A percentile compares a stretch with the other conserved stretches of the same genome.
Evolutionary conservation across 1,139 yeast species (phyloP).

Genomic region (Suhomyces bolitotheri): DNA sequence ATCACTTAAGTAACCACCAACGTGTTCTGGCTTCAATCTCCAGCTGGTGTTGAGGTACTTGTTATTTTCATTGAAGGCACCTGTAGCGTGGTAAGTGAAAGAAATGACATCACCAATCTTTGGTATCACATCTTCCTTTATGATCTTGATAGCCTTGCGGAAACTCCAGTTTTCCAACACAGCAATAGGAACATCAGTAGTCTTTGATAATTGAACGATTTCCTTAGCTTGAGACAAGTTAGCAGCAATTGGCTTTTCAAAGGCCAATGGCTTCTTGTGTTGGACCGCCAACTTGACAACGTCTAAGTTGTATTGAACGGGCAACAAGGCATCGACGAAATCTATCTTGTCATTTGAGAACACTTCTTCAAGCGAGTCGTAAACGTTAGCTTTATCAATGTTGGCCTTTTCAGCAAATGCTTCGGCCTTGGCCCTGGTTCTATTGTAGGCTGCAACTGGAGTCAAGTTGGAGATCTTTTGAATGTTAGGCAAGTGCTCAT

Average conservation of each 20-base stretch:
- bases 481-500: constrained; percentile 76
- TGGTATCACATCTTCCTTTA: constrained; percentile 55
- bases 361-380: constrained; percentile 63
- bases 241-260: constrained; percentile 94
- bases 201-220: constrained; percentile 64
- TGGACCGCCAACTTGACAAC: constrained; percentile 67
- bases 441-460: constrained; percentile 66
- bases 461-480: constrained; percentile 38
- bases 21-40: constrained; percentile 87
- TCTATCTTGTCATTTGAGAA: constrained; percentile 66
- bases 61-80: constrained; percentile 65
- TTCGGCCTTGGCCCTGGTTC: constrained; percentile 81
- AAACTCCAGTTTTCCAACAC: constrained; percentile 86
- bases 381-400: constrained; percentile 52
- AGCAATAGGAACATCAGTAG: constrained; percentile 64
- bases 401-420: constrained; percentile 68
- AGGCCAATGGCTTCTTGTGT: constrained; percentile 70
- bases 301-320: constrained; percentile 74
- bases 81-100: constrained; percentile 79
- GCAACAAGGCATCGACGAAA: constrained; percentile 79
- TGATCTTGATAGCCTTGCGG: constrained; percentile 53
- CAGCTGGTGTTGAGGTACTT: constrained; percentile 74
- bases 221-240: constrained; percentile 74
- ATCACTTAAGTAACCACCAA: constrained; percentile 88
- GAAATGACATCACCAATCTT: constrained; percentile 75